A percentile compares a stretch with the other conserved stretches of the same genome.
Conservation (phyloP, 768 basidiomycete species). For the Clitopilus passeckerianus region DNA sequence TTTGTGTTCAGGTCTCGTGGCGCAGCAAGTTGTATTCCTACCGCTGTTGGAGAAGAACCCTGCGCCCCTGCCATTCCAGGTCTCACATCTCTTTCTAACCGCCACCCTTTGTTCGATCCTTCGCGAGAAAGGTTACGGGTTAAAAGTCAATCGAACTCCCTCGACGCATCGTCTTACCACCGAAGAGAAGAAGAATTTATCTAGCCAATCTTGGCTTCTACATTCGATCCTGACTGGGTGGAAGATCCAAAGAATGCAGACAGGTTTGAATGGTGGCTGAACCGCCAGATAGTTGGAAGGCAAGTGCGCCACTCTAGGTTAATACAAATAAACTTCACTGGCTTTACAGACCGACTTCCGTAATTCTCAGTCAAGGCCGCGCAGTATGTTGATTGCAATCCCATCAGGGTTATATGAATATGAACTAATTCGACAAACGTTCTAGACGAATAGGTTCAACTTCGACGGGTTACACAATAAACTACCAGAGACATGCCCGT, state of each 20-base stretch:
- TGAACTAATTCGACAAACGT: neutral
- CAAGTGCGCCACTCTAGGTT: neutral
- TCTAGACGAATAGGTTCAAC: slow-evolving; percentile 21
- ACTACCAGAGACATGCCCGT: slow-evolving; percentile 24
- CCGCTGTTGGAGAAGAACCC: slow-evolving; percentile 31
- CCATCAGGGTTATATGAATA: neutral
- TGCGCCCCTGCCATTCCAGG: slow-evolving; percentile 29
- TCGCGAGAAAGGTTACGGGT: slow-evolving; percentile 18
- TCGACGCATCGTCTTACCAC: slow-evolving; percentile 14
- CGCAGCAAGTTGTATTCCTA: slow-evolving; percentile 41
- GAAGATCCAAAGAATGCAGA: slow-evolving; percentile 19
- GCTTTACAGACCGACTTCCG: neutral
- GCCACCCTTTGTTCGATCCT: slow-evolving; percentile 21
- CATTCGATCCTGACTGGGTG: slow-evolving; percentile 31
- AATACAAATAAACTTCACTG: neutral
- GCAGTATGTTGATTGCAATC: slow-evolving; percentile 19
- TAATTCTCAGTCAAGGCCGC: slow-evolving; percentile 25
- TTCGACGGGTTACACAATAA: slow-evolving; percentile 26
- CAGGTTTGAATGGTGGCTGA: slow-evolving; percentile 20
- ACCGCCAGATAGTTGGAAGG: slow-evolving; percentile 10
- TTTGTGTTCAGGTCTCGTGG: slow-evolving; percentile 26
- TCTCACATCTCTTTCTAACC: slow-evolving; percentile 36
- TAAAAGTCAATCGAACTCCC: slow-evolving; percentile 12
- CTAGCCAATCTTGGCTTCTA: slow-evolving; percentile 20
- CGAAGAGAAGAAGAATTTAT: slow-evolving; percentile 25